Evolutionary conservation across 352 stramenopile species (phyloP), one percentile per base, ranked within the genome.

Genomic region (Nothophytophthora sp.): DNA sequence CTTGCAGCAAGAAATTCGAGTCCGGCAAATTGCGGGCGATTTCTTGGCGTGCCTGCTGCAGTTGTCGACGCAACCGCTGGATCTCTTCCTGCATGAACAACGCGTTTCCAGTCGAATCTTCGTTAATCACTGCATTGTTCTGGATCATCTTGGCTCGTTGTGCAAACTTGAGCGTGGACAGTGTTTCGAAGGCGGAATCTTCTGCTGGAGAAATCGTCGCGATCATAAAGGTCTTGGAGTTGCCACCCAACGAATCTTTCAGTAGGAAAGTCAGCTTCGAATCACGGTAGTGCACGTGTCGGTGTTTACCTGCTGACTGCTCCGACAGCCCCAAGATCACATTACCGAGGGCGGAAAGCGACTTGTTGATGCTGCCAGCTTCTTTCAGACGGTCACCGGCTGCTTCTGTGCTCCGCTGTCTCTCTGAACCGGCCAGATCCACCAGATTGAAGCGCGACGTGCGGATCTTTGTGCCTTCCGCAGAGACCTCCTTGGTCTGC

Each of bases 361-460:
- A 98, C 56, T 97, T 92, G 70, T 99, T 99, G 64, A 99, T 99
- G 51, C 95, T 97, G 4, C 87, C 90, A 20, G 95, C 95, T 58
- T 99, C 97, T 71, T 99, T 98, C 50, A 98, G 71, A 28, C 95
- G 87, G 34, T 98, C 90, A 10, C 96, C 97, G 11, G 83, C 96
- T 7, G 96, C 91, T 36, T 98, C 96, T 4, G 97, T 99, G 62
- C 92, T 96, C 15, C 91, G 86, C 51, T 98, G 96, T 41, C 95
- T 97, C 72, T 99, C 97, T 3, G 92, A 99, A 11, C 97, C 97
- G 12, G 97, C 97, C 30, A 99, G 73, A 78, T 99, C 97, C 15
- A 99, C 97, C 22, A 99, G 75, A 61, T 99, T 99, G 24, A 99
- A 91, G 5, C 95, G 95, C 5, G 95, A 98, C 7, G 69, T 73